A percentile compares a stretch with the other conserved stretches of the same genome.
Conservation (phyloP, 140 eudicot species). For the Ambrosia hybrid region DNA sequence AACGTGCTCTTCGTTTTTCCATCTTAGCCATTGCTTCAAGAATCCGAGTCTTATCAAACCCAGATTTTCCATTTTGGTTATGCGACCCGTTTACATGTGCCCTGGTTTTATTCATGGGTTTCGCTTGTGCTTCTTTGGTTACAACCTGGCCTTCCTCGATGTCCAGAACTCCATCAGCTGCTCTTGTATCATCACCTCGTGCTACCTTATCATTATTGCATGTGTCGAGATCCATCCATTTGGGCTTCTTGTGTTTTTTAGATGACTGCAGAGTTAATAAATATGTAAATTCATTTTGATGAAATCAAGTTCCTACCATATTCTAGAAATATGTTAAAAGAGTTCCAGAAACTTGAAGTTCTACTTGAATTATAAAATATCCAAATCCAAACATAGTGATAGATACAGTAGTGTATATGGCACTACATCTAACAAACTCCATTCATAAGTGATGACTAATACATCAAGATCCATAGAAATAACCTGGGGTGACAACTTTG, state of each 20-base stretch:
- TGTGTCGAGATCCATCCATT: constrained; percentile 9
- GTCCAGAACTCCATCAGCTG: constrained; percentile 33
- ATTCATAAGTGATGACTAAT: too few relatives aligned
- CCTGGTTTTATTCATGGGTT: constrained; percentile 10
- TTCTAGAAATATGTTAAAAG: too few relatives aligned
- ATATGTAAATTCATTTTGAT: constrained; percentile 4
- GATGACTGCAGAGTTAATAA: constrained; percentile 56
- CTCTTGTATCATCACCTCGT: constrained; percentile 21
- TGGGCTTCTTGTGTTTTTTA: constrained; percentile 35
- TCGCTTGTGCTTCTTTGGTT: constrained; percentile 37
- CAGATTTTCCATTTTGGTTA: constrained; percentile 30
- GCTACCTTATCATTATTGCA: constrained; percentile 19
- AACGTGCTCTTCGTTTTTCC: constrained; percentile 82
- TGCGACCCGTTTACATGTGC: constrained; percentile 17
- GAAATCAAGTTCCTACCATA: not conserved
- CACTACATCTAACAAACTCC: too few relatives aligned
- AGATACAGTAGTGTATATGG: too few relatives aligned
- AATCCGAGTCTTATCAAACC: constrained; percentile 44
- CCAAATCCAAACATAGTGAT: too few relatives aligned
- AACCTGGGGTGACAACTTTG: too few relatives aligned
- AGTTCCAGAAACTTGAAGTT: too few relatives aligned
- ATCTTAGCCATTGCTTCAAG: constrained; percentile 68
- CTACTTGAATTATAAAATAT: too few relatives aligned
- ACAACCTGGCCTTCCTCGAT: constrained; percentile 64
- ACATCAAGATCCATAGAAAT: too few relatives aligned